Evolutionary conservation across 2,329 filamentous ascomycete genomes (phyloP).

Genomic region (Teratosphaeria destructans): DNA sequence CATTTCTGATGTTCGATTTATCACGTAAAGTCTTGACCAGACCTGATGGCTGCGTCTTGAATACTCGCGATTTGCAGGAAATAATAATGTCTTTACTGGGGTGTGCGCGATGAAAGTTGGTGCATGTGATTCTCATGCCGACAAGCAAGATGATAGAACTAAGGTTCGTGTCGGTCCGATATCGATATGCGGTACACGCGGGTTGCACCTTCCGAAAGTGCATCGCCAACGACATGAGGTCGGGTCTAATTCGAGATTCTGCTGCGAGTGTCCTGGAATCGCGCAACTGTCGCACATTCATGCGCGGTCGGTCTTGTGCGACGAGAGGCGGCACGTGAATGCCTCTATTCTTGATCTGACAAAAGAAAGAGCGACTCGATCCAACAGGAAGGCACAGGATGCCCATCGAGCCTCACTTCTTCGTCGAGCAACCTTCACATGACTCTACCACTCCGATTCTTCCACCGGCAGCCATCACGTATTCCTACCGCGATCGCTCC

Average conservation of each 20-base stretch:
- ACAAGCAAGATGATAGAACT: no score
- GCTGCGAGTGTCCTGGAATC: background rate
- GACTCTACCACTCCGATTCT: background rate
- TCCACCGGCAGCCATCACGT: background rate
- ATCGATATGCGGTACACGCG: background rate
- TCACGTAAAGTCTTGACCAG: constrained; percentile 63
- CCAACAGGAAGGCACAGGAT: background rate
- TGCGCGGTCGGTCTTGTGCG: background rate
- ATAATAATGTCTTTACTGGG: background rate
- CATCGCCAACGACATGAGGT: background rate
- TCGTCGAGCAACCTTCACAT: background rate
- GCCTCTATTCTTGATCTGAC: background rate
- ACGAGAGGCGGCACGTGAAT: background rate
- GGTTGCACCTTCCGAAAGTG: background rate
- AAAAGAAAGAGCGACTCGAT: background rate
- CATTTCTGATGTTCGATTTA: constrained; percentile 45
- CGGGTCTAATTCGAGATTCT: background rate
- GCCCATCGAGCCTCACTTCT: constrained; percentile 2
- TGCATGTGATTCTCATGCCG: background rate
- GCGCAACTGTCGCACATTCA: background rate
- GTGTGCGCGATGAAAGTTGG: background rate
- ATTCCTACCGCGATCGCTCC: background rate
- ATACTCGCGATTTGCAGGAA: background rate
- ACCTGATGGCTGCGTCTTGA: constrained; percentile 16
- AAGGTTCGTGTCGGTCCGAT: background rate